A percentile compares a stretch with the other conserved stretches of the same genome.
phyloP scores from a whole-genome alignment of 1,284 basidiomycete species.

The Pisolithus thermaeus region DNA sequence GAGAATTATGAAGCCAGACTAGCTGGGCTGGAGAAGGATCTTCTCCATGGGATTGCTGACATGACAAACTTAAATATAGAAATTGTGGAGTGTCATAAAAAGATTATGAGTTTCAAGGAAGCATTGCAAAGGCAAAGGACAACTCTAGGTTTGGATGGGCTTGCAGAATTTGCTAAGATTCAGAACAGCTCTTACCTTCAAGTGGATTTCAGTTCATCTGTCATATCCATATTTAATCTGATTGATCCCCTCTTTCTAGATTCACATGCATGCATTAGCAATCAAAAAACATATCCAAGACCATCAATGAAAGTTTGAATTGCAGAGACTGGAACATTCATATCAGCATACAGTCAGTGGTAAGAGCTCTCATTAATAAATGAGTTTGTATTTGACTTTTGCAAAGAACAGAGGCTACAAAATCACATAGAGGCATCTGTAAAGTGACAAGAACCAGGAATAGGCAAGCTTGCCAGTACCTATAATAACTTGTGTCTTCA shows the following conservation, averaged over 20 bases:
- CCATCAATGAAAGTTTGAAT: too few species aligned
- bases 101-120: not conserved
- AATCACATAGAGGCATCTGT: slow-evolving; percentile 3
- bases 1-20: not conserved
- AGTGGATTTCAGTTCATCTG: not conserved
- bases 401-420: slow-evolving; percentile 2
- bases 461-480: slow-evolving; percentile 1
- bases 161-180: not conserved
- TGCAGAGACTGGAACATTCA: too few species aligned
- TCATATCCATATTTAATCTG: too few species aligned
- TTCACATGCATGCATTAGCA: too few species aligned
- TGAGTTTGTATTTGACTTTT: not conserved
- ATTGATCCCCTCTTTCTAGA: too few species aligned
- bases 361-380: too few species aligned
- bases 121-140: not conserved
- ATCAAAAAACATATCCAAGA: too few species aligned
- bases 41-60: not conserved
- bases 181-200: slow-evolving; percentile 12
- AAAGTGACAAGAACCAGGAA: slow-evolving; percentile 2
- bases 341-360: too few species aligned
- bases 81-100: not conserved
- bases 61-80: not conserved
- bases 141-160: too few species aligned
- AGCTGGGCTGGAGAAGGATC: not conserved
- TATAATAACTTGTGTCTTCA: not conserved